Evolutionary conservation across 2,329 filamentous ascomycete species (phyloP), one percentile per base, ranked within the genome.

Genomic region (Colletotrichum godetiae): DNA sequence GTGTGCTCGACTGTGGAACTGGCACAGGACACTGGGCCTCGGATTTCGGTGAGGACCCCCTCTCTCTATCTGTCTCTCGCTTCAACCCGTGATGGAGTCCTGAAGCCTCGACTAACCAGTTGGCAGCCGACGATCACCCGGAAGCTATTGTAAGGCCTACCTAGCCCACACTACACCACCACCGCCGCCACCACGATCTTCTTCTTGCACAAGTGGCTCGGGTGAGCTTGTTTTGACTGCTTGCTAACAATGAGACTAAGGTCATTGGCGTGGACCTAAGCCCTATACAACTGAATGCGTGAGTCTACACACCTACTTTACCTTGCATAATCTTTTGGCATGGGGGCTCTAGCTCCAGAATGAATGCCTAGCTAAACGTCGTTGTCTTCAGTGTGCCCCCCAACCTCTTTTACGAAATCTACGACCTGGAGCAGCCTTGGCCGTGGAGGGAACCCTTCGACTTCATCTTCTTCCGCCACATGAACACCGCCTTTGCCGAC

Each of bases 381-480:
- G 52, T 52, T 12, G 12, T 35, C 33, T 35, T 10, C 27, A 78
- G 76, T 62, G 83, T 85, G 4, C 85, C 86, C 0, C 82, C 84
- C 0, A 88, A 88, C 69, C 80, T 85, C 58, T 77, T 77, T 13
- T 88, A 88, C 74, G 81, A 84, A 57, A 77, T 84, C 67, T 82
- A 84, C 67, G 82, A 84, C 70, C 72, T 78, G 4, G 81, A 82
- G 37, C 75, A 78, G 60, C 73, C 77, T 31, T 84, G 83, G 82
- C 78, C 78, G 5, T 83, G 75, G 46, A 67, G 73, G 19, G 58
- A 73, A 1, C 76, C 76, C 5, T 83, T 83, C 53, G 82, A 84
- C 68, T 83, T 80, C 66, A 80, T 84, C 57, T 79, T 82, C 68
- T 74, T 73, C 13, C 79, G 82, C 29, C 78, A 79, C 70, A 78